These are phyloP conservation scores for Linnemannia schmuckeri DNA, from an alignment of 192 early-diverging fungal genomes.

Conservation along the genomic window DNA sequence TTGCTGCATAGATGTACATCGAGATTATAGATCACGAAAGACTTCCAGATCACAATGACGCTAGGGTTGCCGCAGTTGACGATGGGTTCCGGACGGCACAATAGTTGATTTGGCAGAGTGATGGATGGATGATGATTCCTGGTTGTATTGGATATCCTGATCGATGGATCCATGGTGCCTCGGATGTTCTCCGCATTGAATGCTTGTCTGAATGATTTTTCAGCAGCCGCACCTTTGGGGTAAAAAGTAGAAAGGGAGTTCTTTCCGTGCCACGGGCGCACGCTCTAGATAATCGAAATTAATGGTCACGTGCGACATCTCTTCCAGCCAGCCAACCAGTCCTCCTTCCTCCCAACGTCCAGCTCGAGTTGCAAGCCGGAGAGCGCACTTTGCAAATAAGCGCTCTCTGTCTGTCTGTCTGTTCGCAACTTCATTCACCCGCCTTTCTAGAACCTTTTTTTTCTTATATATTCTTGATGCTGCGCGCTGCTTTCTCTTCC, in stretches of 20 bases:
- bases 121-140: slow-evolving; percentile 14
- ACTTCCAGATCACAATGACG: not conserved
- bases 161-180: slow-evolving; percentile 5
- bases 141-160: not conserved
- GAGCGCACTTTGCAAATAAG: no score
- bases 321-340: not conserved
- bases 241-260: slow-evolving; percentile 12
- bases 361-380: no score
- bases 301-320: not conserved
- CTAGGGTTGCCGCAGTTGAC: not conserved
- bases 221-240: slow-evolving; percentile 8
- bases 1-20: not conserved
- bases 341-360: not conserved
- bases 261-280: not conserved
- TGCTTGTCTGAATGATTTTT: slow-evolving; percentile 1
- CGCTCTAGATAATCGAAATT: not conserved
- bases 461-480: slow-evolving; percentile 24
- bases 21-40: not conserved
- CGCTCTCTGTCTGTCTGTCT: no score
- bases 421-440: not conserved
- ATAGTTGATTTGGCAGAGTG: not conserved
- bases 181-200: not conserved
- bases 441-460: not conserved
- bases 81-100: not conserved
- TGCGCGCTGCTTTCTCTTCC: slow-evolving; percentile 21